A percentile compares a stretch with the other conserved stretches of the same genome.
phyloP scores from a whole-genome alignment of 805 yeast genomes.

The Yarrowia sp. region DNA sequence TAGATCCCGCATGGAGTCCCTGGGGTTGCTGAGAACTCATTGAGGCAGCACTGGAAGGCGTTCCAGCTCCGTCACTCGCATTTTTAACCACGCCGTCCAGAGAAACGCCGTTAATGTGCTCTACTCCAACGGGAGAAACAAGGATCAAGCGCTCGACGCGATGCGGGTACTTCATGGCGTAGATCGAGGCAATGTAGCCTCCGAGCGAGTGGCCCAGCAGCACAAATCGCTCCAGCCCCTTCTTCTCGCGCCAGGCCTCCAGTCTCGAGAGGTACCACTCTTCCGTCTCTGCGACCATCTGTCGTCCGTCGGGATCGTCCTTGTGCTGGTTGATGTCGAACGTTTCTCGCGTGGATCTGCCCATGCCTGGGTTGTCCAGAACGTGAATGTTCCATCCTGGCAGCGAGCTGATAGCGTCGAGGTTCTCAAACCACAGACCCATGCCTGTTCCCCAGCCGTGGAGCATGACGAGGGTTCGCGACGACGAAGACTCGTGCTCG shows the following conservation, averaged over 20 bases:
- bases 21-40: neutral
- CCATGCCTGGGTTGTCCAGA: slow-evolving; percentile 70
- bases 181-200: slow-evolving; percentile 67
- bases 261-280: slow-evolving; percentile 50
- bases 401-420: slow-evolving; percentile 48
- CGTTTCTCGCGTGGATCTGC: slow-evolving; percentile 60
- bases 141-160: slow-evolving; percentile 54
- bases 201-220: slow-evolving; percentile 79
- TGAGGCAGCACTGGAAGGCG: neutral
- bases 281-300: slow-evolving; percentile 35
- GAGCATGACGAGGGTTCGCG: slow-evolving; percentile 50
- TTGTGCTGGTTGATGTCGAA: slow-evolving; percentile 12
- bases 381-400: slow-evolving; percentile 62
- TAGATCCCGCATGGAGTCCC: neutral
- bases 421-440: slow-evolving; percentile 65
- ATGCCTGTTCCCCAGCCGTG: slow-evolving; percentile 84
- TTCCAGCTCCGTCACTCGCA: neutral
- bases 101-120: slow-evolving; percentile 52
- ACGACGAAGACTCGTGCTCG: neutral
- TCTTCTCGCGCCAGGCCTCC: slow-evolving; percentile 60
- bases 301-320: slow-evolving; percentile 17
- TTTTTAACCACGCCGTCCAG: neutral
- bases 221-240: slow-evolving; percentile 53
- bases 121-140: slow-evolving; percentile 78
- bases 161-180: slow-evolving; percentile 57